Conservation (phyloP, 2,329 filamentous ascomycete species). For the Sporothrix globosa region DNA sequence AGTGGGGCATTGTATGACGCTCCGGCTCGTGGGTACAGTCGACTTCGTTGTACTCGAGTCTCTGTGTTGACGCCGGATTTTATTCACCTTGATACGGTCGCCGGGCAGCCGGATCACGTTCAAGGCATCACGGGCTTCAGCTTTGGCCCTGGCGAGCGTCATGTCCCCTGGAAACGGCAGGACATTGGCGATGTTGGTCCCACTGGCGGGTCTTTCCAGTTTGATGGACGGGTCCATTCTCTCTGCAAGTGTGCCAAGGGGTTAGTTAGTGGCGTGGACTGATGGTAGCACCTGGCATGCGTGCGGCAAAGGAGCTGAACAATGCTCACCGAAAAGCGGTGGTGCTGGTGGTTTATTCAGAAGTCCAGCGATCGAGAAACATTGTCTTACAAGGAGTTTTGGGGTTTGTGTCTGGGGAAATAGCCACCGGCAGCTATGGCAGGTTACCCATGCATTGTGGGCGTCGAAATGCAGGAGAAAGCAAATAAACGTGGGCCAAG, state of each 20-base stretch:
- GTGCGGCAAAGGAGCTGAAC: too few relatives aligned
- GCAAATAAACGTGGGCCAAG: background rate
- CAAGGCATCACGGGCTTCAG: background rate
- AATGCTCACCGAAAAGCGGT: too few relatives aligned
- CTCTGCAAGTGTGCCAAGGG: background rate
- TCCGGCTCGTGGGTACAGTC: background rate
- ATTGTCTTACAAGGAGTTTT: too few relatives aligned
- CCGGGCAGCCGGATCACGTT: background rate
- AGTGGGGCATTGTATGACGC: background rate
- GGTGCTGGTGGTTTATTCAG: too few relatives aligned
- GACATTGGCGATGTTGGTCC: background rate
- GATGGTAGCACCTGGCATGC: too few relatives aligned
- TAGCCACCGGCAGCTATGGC: too few relatives aligned
- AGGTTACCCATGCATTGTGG: too few relatives aligned
- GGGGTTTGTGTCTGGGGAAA: too few relatives aligned
- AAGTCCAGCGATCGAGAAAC: too few relatives aligned
- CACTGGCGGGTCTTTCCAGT: too few relatives aligned
- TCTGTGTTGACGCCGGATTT: background rate
- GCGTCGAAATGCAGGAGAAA: background rate
- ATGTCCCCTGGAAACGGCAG: background rate
- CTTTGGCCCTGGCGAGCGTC: background rate
- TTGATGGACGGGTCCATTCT: too few relatives aligned
- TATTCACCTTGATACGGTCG: background rate
- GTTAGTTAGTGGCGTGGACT: background rate
- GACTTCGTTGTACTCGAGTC: background rate